A percentile compares a stretch with the other conserved stretches of the same genome.
These are phyloP conservation scores for Fusarium pininemorale DNA, from an alignment of 2,329 filamentous ascomycete genomes.

Conservation along the genomic window DNA sequence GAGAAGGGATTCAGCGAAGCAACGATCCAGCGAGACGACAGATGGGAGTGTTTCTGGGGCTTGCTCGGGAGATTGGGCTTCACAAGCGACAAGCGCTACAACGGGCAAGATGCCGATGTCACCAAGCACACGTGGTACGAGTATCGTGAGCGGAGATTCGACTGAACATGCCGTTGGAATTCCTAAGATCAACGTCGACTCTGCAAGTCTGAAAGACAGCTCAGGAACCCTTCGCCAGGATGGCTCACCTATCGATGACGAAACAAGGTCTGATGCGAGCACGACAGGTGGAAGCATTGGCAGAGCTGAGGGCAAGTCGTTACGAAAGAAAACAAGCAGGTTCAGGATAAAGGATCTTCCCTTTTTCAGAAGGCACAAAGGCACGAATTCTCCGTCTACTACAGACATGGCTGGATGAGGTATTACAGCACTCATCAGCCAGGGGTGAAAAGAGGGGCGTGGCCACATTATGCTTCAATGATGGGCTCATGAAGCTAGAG, in stretches of 20 bases:
- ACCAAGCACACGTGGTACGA: slow-evolving; percentile 72
- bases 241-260: slow-evolving; percentile 41
- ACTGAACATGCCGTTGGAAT: slow-evolving; percentile 59
- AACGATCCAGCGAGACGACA: slow-evolving; percentile 69
- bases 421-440: slow-evolving; percentile 23
- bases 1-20: slow-evolving; percentile 54
- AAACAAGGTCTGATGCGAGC: slow-evolving; percentile 44
- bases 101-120: slow-evolving; percentile 72
- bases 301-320: slow-evolving; percentile 58
- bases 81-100: slow-evolving; percentile 69
- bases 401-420: slow-evolving; percentile 47
- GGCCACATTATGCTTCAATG: neutral
- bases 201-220: slow-evolving; percentile 47
- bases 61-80: slow-evolving; percentile 67
- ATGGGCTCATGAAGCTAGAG: neutral
- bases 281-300: slow-evolving; percentile 54
- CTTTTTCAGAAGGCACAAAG: slow-evolving; percentile 65
- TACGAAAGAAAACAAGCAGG: slow-evolving; percentile 70
- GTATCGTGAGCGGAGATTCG: slow-evolving; percentile 69
- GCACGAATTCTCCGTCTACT: slow-evolving; percentile 47
- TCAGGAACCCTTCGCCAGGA: slow-evolving; percentile 41
- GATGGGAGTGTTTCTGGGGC: slow-evolving; percentile 66
- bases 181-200: slow-evolving; percentile 52
- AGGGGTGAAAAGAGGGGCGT: slow-evolving; percentile 6
- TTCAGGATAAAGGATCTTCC: slow-evolving; percentile 71